Evolutionary conservation across 2,329 filamentous ascomycete species (phyloP).

Genomic region (Zalaria sp.): DNA sequence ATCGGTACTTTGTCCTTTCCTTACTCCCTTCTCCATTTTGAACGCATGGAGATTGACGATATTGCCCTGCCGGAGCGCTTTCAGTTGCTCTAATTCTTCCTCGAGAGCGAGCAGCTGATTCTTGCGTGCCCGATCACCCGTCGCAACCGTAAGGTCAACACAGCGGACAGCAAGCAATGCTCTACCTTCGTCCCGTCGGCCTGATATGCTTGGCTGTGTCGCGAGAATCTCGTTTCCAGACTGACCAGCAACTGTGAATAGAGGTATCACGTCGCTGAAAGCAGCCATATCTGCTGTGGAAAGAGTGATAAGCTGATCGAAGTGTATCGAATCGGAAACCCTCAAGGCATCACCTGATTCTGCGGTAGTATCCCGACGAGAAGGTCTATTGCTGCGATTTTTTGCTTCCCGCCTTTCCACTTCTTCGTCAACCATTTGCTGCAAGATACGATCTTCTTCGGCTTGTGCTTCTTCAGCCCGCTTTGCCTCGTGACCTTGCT

Average conservation of each 20-base stretch:
- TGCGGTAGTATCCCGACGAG: background rate
- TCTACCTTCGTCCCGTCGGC: background rate
- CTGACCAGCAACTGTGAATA: constrained; percentile 1
- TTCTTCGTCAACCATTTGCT: constrained; percentile 59
- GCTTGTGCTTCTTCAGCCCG: constrained; percentile 24
- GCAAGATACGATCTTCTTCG: constrained; percentile 57
- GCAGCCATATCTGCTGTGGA: constrained; percentile 9
- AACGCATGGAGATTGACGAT: constrained; percentile 66
- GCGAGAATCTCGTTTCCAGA: constrained; percentile 1
- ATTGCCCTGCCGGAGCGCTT: constrained; percentile 60
- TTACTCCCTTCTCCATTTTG: constrained; percentile 40
- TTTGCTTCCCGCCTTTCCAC: constrained; percentile 47
- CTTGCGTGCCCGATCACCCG: constrained; percentile 28
- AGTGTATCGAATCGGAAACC: constrained; percentile 1
- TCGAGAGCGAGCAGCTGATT: constrained; percentile 66
- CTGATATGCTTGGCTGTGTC: constrained; percentile 1
- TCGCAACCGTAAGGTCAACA: constrained; percentile 1
- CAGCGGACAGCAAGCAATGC: constrained; percentile 4
- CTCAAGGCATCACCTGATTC: background rate
- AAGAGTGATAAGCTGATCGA: constrained; percentile 16
- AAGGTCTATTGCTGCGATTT: constrained; percentile 1
- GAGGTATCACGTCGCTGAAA: constrained; percentile 4
- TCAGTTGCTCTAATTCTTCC: constrained; percentile 59
- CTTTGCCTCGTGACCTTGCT: constrained; percentile 26
- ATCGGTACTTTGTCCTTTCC: background rate